Evolutionary conservation across 169 alveolate species (phyloP), one percentile per base, ranked within the genome.

Genomic region (Fabrea salina): DNA sequence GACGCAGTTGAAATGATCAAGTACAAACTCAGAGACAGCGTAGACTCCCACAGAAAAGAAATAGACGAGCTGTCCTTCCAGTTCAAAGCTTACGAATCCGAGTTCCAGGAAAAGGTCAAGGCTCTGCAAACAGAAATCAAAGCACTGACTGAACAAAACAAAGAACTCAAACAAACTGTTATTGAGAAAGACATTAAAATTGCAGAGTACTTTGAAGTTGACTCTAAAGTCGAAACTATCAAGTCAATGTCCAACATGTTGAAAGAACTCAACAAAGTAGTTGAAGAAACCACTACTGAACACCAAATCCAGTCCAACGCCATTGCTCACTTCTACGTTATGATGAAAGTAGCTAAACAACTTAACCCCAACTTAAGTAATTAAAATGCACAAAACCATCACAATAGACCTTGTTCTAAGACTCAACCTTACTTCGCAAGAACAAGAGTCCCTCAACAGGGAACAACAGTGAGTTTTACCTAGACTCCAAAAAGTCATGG

Each of bases 391-490:
- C 11, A 68, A 40, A 30, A 47, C 40, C 40, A 44, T 68, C 13
- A 40, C 32, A 32, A n/a, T 43, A 68, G 78, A 68, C 13, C 37
- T 68, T 19, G 32, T 68, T 40, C 7, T 32, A 44, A 68, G 35
- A 43, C 27, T 40, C 22, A 68, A 68, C 32, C 61, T 68, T 13
- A 43, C 61, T 13, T 43, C 78, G 11, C 13, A 35, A 61, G 80
- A 40, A 32, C 61, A 58, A 77, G 66, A 41, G 11, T 32, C n/a
- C 8, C 11, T 58, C 22, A 32, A 30, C 7, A 43, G 39, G 25
- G 64, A 58, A 64, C 70, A 77, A 41, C 19, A 77, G 83, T 54
- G 57, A 75, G 6, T 1, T 1, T 37, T n/a, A 30, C 51, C 19
- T 39, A 75, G 82, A 57, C 51, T 59, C 50, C 61, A 61, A 6